Evolutionary conservation across 495 filamentous ascomycete genomes (phyloP), one percentile per base, ranked within the genome.

Genomic region (Penicillium ucsense): DNA sequence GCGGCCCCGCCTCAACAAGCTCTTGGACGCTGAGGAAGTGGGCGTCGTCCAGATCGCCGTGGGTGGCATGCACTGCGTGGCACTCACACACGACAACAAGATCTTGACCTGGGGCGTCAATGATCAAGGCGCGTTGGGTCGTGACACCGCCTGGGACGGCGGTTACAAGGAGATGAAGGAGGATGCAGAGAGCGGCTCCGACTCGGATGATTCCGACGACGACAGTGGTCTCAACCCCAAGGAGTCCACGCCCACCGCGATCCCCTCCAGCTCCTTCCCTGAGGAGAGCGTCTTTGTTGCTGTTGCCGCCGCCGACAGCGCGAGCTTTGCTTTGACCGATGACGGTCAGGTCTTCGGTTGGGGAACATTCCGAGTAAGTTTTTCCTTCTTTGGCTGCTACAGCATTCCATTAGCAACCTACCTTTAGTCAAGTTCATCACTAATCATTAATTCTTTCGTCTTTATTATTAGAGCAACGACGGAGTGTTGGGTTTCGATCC

Each of bases 81-180:
- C 79, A 12, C 56, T 84, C 43, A 84, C 79, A 9, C 67, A 77
- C 52, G 78, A 82, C 61, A 80, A 79, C 58, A 68, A 76, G 52
- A 76, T 85, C 51, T 60, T 80, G 40, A 78, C 80, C 20, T 85
- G 82, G 82, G 82, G 82, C 40, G 82, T 84, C 46, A 85, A 85
- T 56, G 82, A 85, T 46, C 74, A 82, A 49, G 79, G 77, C 42
- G 79, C 82, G 0, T 69, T 85, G 41, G 82, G 82, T 30, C 68
- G 82, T 56, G 68, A 80, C 42, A 84, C 81, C 5, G 47, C 62
- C 7, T 81, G 78, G 75, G 76, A 80, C 2, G 79, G 77, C 31
- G 80, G 80, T 34, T 68, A 86, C 50, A 78, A 74, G 48, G 81
- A 88, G 47, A 73, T 83, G 11, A 33, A 43, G 29, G 41, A 43